Percentiles rank a stretch among this genome's conserved stretches.
Evolutionary conservation across 176 grass and related monocot genomes (phyloP).

Genomic region (Pontederia crassipes): DNA sequence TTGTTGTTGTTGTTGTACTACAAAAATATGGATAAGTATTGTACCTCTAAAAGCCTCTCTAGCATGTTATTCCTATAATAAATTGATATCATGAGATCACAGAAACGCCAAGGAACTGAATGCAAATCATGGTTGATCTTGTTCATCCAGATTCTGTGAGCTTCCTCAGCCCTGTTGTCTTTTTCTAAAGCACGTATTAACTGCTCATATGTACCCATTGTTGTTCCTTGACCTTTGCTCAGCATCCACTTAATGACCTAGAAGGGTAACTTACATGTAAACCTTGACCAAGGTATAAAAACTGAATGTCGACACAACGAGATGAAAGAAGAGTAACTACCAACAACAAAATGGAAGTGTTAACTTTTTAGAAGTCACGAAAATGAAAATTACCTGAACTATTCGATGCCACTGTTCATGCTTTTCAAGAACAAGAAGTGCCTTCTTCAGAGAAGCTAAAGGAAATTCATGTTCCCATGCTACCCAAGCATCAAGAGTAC

Average conservation of each 20-base stretch:
- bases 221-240: conserved; percentile 94
- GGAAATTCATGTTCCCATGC: conserved; percentile 73
- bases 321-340: conserved; percentile 1
- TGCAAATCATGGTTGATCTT: conserved; percentile 67
- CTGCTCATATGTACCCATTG: conserved; percentile 66
- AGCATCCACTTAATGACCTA: conserved; percentile 93
- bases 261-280: not conserved
- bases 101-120: conserved; percentile 77
- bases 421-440: conserved; percentile 67
- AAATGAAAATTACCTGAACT: conserved; percentile 40
- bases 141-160: conserved; percentile 62
- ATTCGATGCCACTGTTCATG: conserved; percentile 87
- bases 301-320: not conserved
- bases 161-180: conserved; percentile 91
- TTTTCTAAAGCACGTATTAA: conserved; percentile 79
- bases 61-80: conserved; percentile 87
- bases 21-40: not conserved
- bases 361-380: not conserved
- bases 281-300: not conserved
- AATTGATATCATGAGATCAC: conserved; percentile 64
- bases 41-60: conserved; percentile 67
- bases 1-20: no score
- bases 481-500: conserved; percentile 85
- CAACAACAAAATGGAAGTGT: not conserved
- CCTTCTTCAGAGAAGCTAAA: conserved; percentile 48